Base-by-base conservation (phyloP, 2,329 filamentous ascomycete species). In the Kalaharituber pfeilii region DNA sequence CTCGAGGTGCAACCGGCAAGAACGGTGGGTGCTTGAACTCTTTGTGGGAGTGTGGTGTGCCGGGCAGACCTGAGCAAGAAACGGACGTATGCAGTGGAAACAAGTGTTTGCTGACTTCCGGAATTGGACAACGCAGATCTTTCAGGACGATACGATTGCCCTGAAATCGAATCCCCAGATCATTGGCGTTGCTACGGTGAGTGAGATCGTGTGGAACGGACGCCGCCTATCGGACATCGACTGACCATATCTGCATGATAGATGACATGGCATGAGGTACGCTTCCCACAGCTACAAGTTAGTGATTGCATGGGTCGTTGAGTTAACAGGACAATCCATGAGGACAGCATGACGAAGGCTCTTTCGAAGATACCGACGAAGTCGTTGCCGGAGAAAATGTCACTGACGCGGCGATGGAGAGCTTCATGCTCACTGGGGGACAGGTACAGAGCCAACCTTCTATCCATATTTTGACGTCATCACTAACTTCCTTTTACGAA, bases 101-200 rank as follows among this genome's bases (percentile, higher is more conserved):
- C n/a, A n/a, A n/a, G n/a, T n/a, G n/a, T n/a, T n/a, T n/a, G n/a
- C n/a, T n/a, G n/a, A n/a, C n/a, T n/a, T n/a, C n/a, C n/a, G n/a
- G n/a, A n/a, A n/a, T 36, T 36, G 30, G 30, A 9, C n/a, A n/a
- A 9, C n/a, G 30, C 25, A 47, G 42, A 47, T 47, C 18, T 47
- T 47, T 22, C 42, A 5, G 60, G 68, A 71, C 59, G 71, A 73
- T 61, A 69, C 68, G 45, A 67, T 70, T 55, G 66, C 65, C 51
- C 66, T 71, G 49, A 68, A 66, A 49, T 58, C 62, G 56, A 66
- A 71, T 64, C 63, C 60, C 33, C 63, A 63, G 58, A 65, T 67
- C 55, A 64, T 73, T 27, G 73, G 71, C 45, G 67, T 71, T 18
- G 67, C 75, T 7, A 50, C 47, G 24, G 71, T 73, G 58, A 62